Evolutionary conservation across 768 basidiomycete genomes (phyloP), one percentile per base, ranked within the genome.

Genomic region (Hygrocybe punicea): DNA sequence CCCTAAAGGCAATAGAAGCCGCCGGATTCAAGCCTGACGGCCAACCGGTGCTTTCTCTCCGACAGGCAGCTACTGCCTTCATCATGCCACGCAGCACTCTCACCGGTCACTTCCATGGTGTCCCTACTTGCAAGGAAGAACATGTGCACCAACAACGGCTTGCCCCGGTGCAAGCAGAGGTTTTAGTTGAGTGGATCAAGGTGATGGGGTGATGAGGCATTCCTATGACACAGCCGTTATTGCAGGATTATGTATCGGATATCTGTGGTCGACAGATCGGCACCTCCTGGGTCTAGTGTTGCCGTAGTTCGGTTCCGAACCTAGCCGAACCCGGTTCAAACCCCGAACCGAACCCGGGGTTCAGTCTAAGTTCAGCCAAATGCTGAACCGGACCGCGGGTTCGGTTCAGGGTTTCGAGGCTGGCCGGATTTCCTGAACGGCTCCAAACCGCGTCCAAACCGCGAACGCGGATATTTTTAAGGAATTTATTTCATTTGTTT

Each of bases 131-230:
- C 17, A 36, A 37, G 11, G 45, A 55, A 34, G 62, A 59, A 23
- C 68, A 68, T 50, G 60, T 47, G 13, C 53, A 53, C 40, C 51
- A 65, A 57, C 64, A 59, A 42, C 42, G 51, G 4, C 58, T 70
- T 14, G 57, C 60, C 10, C 23, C 47, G 3, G 56, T 64, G 2
- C 60, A 66, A 51, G 69, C 69, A 45, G 51, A 61, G 8, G 62
- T 67, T 21, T 58, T 70, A 8, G 52, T 56, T n/a, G 63, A 66
- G 10, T 71, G 69, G 69, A 60, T 61, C 25, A 62, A 63, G 40
- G 58, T 48, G 11, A 47, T 64, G 40, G 63, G 61, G 2, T 47
- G 48, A 17, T 57, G 59, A 19, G 66, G 63, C 2, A 24, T 66
- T 36, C 69, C 67, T 6, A 16, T 71, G 16, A 58, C 58, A 19